phyloP scores from a whole-genome alignment of 2,329 filamentous ascomycete genomes.

The Tricladium varicosporioides region DNA sequence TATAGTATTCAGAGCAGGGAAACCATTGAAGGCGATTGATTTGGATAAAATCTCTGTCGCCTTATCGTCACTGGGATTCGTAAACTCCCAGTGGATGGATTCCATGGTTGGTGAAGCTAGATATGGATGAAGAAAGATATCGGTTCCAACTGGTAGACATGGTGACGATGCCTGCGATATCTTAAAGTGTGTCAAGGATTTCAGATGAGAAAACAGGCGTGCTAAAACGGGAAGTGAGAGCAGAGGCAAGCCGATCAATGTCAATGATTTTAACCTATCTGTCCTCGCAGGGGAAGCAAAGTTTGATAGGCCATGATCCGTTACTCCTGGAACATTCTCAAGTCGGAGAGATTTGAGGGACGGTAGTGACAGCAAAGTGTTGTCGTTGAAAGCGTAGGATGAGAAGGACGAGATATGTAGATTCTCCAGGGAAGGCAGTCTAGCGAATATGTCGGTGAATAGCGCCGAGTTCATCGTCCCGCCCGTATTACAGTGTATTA shows the following conservation, averaged over 20 bases:
- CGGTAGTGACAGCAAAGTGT: constrained; percentile 53
- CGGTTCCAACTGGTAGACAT: constrained; percentile 51
- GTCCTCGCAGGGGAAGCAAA: constrained; percentile 52
- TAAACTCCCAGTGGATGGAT: constrained; percentile 63
- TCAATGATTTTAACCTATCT: constrained; percentile 46
- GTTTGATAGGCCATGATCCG: constrained; percentile 52
- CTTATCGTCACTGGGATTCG: constrained; percentile 34
- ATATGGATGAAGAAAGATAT: constrained; percentile 64
- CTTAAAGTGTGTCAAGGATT: constrained; percentile 47
- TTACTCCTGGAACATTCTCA: constrained; percentile 54
- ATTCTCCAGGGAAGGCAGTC: constrained; percentile 53
- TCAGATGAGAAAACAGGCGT: constrained; percentile 56
- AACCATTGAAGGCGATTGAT: constrained; percentile 59
- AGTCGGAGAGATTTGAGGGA: constrained; percentile 54
- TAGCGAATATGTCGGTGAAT: constrained; percentile 48
- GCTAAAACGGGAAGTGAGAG: constrained; percentile 55
- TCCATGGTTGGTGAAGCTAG: constrained; percentile 53
- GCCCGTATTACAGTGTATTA: constrained; percentile 57
- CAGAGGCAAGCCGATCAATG: constrained; percentile 55
- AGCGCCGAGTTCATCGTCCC: constrained; percentile 52
- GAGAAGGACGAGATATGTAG: constrained; percentile 60
- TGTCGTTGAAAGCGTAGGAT: constrained; percentile 54
- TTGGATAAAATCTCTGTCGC: constrained; percentile 63
- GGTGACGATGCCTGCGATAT: constrained; percentile 56
- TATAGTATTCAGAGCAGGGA: constrained; percentile 59